Evolutionary conservation across 768 basidiomycete genomes (phyloP).

Genomic region (Mycena galopus): DNA sequence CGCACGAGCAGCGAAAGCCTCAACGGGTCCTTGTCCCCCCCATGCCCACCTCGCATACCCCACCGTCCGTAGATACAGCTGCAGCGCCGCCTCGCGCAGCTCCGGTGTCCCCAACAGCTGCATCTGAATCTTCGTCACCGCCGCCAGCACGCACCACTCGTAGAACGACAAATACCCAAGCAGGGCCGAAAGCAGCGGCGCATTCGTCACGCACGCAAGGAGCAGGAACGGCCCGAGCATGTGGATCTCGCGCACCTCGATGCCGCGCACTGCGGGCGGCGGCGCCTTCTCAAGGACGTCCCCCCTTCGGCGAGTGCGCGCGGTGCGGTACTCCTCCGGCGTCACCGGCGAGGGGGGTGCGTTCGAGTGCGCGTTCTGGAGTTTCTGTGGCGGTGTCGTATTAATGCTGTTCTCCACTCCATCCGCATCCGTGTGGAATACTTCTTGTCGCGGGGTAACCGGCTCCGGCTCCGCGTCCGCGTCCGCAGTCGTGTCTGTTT

Average conservation of each 20-base stretch:
- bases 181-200: constrained; percentile 64
- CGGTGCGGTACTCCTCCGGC: constrained; percentile 43
- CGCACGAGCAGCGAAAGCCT: constrained; percentile 72
- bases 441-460: constrained; percentile 26
- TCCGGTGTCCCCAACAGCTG: constrained; percentile 61
- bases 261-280: constrained; percentile 50
- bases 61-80: constrained; percentile 76
- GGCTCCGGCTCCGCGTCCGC: too few species aligned
- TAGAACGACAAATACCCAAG: constrained; percentile 77
- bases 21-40: constrained; percentile 72
- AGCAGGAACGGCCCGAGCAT: constrained; percentile 62
- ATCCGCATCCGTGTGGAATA: constrained; percentile 22
- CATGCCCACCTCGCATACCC: constrained; percentile 80
- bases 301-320: constrained; percentile 57
- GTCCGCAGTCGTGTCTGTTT: constrained; percentile 1
- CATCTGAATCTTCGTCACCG: constrained; percentile 66
- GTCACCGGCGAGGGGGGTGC: constrained; percentile 36
- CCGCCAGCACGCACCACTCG: constrained; percentile 76
- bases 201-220: constrained; percentile 64
- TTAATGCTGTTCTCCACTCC: constrained; percentile 20
- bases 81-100: constrained; percentile 74
- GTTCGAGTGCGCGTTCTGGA: not conserved
- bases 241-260: constrained; percentile 38
- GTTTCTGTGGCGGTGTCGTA: constrained; percentile 32
- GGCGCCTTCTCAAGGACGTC: constrained; percentile 54